Conservation (phyloP, 371 early-diverging fungal species). For the Rhizopus delemar region DNA sequence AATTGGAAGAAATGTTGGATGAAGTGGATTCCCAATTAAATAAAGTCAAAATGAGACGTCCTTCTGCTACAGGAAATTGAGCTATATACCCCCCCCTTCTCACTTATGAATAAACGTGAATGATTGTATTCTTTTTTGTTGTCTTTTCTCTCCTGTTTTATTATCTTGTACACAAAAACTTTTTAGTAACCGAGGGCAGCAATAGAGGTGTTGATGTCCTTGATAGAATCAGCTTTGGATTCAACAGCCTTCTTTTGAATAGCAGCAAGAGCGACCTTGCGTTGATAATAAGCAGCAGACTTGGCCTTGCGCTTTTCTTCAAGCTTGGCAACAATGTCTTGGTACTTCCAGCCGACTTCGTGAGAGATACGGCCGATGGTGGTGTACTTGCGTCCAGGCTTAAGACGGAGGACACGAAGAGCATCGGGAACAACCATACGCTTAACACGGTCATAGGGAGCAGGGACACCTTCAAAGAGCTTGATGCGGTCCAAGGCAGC, state of each 20-base stretch:
- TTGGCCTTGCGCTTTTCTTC: too few species aligned
- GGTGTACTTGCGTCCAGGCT: conserved; percentile 97
- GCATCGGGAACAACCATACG: conserved; percentile 71
- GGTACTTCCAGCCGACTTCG: too few species aligned
- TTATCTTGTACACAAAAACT: neutral
- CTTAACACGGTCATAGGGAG: too few species aligned
- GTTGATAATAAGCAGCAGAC: too few species aligned
- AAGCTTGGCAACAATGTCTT: too few species aligned
- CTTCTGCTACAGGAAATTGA: conserved; percentile 5
- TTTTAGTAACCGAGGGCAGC: conserved; percentile 64
- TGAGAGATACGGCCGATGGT: conserved; percentile 63
- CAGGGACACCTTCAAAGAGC: too few species aligned
- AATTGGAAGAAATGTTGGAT: conserved; percentile 28
- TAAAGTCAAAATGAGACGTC: conserved; percentile 31
- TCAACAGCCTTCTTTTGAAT: conserved; percentile 43
- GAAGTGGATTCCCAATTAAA: conserved; percentile 29
- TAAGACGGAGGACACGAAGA: conserved; percentile 93
- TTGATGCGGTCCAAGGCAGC: too few species aligned
- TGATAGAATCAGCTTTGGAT: conserved; percentile 50
- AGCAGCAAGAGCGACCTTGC: too few species aligned
- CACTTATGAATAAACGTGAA: neutral
- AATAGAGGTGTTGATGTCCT: conserved; percentile 50
- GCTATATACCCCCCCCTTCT: too few species aligned
- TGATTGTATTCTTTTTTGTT: neutral
- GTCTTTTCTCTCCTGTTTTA: neutral